phyloP scores from a whole-genome alignment of 2,329 filamentous ascomycete species.

The Xylaria multiplex region DNA sequence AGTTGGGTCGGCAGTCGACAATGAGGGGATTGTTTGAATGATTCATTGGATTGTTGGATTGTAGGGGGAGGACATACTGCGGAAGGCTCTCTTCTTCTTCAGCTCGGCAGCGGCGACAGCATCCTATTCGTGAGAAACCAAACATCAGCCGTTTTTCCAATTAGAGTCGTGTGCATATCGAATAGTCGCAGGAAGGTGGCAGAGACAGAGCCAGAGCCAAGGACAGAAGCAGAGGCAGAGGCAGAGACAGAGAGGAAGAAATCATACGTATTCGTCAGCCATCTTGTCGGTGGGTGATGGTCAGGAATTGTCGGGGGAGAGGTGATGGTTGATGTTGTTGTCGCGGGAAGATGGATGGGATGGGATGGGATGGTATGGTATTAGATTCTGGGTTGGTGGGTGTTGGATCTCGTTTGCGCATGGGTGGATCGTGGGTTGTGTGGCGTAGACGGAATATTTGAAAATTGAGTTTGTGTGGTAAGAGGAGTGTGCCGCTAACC shows the following conservation, averaged over 20 bases:
- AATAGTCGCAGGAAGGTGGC: too few species aligned
- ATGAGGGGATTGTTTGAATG: background rate
- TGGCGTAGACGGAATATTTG: constrained; percentile 32
- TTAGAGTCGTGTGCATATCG: background rate
- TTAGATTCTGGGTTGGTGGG: constrained; percentile 18
- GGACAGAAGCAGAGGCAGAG: too few species aligned
- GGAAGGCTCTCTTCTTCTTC: constrained; percentile 76
- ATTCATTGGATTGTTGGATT: background rate
- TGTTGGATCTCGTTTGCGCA: constrained; percentile 16
- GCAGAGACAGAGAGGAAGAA: background rate
- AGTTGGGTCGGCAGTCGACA: background rate
- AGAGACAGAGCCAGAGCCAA: too few species aligned
- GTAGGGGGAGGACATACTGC: constrained; percentile 29
- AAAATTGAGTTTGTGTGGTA: constrained; percentile 33
- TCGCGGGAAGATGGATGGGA: constrained; percentile 8
- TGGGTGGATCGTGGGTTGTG: constrained; percentile 21
- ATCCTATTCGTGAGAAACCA: constrained; percentile 67
- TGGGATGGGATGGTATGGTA: background rate
- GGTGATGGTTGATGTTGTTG: constrained; percentile 22
- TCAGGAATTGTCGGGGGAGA: constrained; percentile 14
- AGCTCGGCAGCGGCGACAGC: constrained; percentile 98
- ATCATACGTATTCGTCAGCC: constrained; percentile 38
- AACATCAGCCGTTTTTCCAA: background rate
- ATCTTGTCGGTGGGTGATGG: constrained; percentile 34
- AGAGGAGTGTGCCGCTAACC: constrained; percentile 11